Percentiles rank a stretch among this genome's conserved stretches.
Evolutionary conservation across 805 yeast genomes (phyloP).

Genomic region (Kregervanrija pseudodelftensis): DNA sequence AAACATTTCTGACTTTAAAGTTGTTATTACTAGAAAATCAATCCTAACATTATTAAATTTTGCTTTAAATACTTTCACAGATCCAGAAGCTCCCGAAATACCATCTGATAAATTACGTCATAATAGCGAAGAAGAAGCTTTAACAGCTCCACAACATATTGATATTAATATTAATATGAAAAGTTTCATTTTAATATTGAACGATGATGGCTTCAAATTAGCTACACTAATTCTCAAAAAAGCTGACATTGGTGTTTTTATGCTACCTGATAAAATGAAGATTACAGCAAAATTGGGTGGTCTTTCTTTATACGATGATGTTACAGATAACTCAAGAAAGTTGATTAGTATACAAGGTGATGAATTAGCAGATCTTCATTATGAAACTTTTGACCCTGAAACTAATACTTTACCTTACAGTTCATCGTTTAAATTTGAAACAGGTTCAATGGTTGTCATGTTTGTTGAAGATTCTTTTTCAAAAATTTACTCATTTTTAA

Average conservation of each 20-base stretch:
- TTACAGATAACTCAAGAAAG: conserved; percentile 51
- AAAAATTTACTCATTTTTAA: conserved; percentile 57
- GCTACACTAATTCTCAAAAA: conserved; percentile 73
- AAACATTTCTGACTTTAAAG: conserved; percentile 68
- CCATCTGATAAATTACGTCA: conserved; percentile 70
- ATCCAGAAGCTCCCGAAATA: conserved; percentile 61
- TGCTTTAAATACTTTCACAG: conserved; percentile 78
- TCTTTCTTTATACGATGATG: conserved; percentile 68
- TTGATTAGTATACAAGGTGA: conserved; percentile 77
- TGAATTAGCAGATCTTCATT: conserved; percentile 67
- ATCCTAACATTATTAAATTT: conserved; percentile 73
- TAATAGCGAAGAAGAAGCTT: conserved; percentile 49
- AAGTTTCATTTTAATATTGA: conserved; percentile 65
- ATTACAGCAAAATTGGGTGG: conserved; percentile 72
- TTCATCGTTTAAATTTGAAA: conserved; percentile 51
- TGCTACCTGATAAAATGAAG: conserved; percentile 74
- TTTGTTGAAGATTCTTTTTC: conserved; percentile 78
- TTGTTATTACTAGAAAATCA: conserved; percentile 71
- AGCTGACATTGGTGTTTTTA: conserved; percentile 57
- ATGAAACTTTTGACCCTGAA: conserved; percentile 69
- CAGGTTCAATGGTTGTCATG: conserved; percentile 71
- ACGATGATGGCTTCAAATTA: conserved; percentile 75
- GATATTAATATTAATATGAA: conserved; percentile 62
- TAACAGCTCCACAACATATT: conserved; percentile 66
- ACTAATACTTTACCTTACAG: conserved; percentile 44